Evolutionary conservation across 2,329 filamentous ascomycete species (phyloP), one percentile per base, ranked within the genome.

Genomic region (Capronia coronata): DNA sequence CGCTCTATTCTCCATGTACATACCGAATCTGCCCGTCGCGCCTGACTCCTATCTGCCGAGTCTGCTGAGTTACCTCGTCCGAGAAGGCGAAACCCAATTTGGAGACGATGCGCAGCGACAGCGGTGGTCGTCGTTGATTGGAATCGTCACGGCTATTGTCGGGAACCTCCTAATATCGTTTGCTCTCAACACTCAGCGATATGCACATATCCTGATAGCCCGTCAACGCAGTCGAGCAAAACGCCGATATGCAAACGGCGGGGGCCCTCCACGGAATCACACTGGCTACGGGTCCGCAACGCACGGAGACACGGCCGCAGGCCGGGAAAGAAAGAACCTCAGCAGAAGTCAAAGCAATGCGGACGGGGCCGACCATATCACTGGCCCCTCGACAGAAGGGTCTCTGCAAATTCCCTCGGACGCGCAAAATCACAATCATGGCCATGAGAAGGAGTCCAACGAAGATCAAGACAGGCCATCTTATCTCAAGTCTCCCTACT

Each of bases 91-190:
- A 16, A 11, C 40, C 18, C 41, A 51, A 19, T 29, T 45, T 34
- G 54, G 38, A 11, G 50, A 34, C 14, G 51, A 47, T 38, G 48
- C 46, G 11, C 40, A 32, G 32, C 16, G 50, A 14, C 43, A 52
- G 19, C 1, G 34, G 25, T 97, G 91, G 90, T 94, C 89, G 40
- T 94, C 89, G 21, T 74, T 97, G 46, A 97, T 98, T 64, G 93
- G 93, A 61, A 96, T 98, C 63, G 70, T 91, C 46, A 94, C 90
- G 2, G 90, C 93, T 43, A 94, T 98, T 62, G 78, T 85, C 44
- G 93, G 93, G 48, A 98, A 98, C 63, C 74, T 96, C 27, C 77
- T 98, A 46, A 97, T 98, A 59, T 94, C 91, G 1, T 82, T 98
- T 56, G 93, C 93, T 10, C 79, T 98, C 54, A 98, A 98, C 65